A percentile compares a stretch with the other conserved stretches of the same genome.
Evolutionary conservation across 768 basidiomycete species (phyloP).

Genomic region (Mycena chlorophos): DNA sequence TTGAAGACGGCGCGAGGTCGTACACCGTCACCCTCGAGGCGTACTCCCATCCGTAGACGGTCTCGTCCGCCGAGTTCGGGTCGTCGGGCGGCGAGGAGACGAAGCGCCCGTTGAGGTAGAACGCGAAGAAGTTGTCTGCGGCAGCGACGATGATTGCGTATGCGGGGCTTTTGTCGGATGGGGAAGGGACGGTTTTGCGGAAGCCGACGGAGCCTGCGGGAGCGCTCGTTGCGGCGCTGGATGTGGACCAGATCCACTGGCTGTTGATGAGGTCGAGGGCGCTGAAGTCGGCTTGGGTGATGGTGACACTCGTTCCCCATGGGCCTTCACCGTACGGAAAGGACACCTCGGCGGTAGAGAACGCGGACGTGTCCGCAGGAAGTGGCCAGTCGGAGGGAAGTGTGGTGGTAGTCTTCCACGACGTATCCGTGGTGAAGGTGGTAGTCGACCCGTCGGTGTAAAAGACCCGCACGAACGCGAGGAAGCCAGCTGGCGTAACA

Average conservation of each 20-base stretch:
- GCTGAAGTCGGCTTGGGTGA: not conserved
- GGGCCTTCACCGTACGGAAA: slow-evolving; percentile 5
- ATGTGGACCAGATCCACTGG: slow-evolving; percentile 13
- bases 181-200: slow-evolving; percentile 12
- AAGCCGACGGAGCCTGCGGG: slow-evolving; percentile 11
- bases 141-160: slow-evolving; percentile 4
- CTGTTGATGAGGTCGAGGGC: not conserved
- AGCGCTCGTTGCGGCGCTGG: slow-evolving; percentile 1
- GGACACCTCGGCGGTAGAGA: not conserved
- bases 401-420: slow-evolving; percentile 3
- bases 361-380: not conserved
- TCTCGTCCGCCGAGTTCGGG: not conserved
- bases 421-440: slow-evolving; percentile 7
- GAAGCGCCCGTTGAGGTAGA: slow-evolving; percentile 10
- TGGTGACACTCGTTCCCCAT: slow-evolving; percentile 6
- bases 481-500: slow-evolving; percentile 13
- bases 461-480: slow-evolving; percentile 9
- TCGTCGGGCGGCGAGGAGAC: slow-evolving; percentile 1
- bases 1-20: not conserved
- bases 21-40: not conserved
- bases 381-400: slow-evolving; percentile 11
- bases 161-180: slow-evolving; percentile 7
- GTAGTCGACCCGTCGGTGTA: slow-evolving; percentile 10
- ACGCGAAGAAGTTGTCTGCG: slow-evolving; percentile 11
- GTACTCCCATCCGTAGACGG: not conserved